Evolutionary conservation across 2,329 filamentous ascomycete genomes (phyloP).

Genomic region (Sphaceloma murrayae): DNA sequence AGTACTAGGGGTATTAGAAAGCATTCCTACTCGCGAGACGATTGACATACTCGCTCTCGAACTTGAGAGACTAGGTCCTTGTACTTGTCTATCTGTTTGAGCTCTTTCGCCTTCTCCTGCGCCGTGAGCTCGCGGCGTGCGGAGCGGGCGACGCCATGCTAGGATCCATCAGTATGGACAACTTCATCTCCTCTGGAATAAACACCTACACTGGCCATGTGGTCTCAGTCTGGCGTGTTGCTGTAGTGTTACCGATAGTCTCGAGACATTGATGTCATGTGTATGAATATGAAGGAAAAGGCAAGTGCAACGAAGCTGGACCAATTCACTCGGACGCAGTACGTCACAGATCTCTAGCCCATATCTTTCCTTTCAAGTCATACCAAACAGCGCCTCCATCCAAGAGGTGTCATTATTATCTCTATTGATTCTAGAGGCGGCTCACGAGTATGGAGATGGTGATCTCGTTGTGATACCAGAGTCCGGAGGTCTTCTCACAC

Average conservation of each 20-base stretch:
- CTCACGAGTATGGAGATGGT: too few species aligned
- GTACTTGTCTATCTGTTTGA: slow-evolving; percentile 67
- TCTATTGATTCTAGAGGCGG: too few species aligned
- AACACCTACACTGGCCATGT: slow-evolving; percentile 9
- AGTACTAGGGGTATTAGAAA: slow-evolving; percentile 28
- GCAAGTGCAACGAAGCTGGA: not conserved
- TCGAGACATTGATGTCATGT: not conserved
- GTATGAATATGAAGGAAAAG: not conserved
- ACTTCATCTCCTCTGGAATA: not conserved
- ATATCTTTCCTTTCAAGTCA: too few species aligned
- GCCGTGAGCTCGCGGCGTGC: slow-evolving; percentile 52
- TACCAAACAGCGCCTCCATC: too few species aligned
- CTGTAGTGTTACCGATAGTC: not conserved
- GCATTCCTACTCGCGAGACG: too few species aligned
- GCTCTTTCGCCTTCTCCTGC: slow-evolving; percentile 61
- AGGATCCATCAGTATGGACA: not conserved
- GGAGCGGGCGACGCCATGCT: slow-evolving; percentile 75
- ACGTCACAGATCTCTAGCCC: not conserved
- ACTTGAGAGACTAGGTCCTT: slow-evolving; percentile 60
- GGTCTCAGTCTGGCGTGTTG: not conserved
- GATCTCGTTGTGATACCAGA: too few species aligned
- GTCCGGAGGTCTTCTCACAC: too few species aligned
- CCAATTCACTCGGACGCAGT: not conserved
- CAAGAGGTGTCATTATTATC: too few species aligned
- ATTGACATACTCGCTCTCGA: slow-evolving; percentile 52